Evolutionary conservation across 1,139 yeast species (phyloP).

Genomic region (Geotrichum restrictum): DNA sequence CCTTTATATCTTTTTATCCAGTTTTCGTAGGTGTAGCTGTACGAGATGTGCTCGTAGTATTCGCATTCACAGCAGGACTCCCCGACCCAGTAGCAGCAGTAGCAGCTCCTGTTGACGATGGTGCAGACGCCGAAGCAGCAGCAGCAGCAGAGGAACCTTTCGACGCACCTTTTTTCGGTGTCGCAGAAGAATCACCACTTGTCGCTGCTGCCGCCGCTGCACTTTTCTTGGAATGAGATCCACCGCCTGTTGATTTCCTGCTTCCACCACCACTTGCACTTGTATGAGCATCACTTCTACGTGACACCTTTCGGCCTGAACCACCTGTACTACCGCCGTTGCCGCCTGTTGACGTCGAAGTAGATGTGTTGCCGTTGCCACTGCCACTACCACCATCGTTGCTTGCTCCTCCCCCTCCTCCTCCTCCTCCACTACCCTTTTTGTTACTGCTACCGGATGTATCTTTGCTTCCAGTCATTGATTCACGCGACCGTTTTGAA

Average conservation of each 20-base stretch:
- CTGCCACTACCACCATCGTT: background rate
- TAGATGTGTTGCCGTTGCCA: constrained; percentile 2
- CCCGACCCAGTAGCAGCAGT: constrained; percentile 3
- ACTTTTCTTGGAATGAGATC: background rate
- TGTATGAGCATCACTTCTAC: constrained; percentile 15
- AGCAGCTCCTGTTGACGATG: background rate
- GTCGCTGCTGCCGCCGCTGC: background rate
- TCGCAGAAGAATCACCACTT: background rate
- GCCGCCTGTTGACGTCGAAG: no score
- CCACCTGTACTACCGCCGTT: constrained; percentile 15
- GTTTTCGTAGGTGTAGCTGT: constrained; percentile 3
- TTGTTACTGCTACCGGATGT: background rate
- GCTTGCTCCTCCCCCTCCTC: no score
- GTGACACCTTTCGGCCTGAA: constrained; percentile 15
- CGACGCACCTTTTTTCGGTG: background rate
- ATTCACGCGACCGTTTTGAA: constrained; percentile 15
- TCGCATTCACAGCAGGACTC: constrained; percentile 1
- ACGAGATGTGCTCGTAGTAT: background rate
- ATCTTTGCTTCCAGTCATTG: constrained; percentile 1
- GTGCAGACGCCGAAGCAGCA: background rate
- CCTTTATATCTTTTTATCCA: background rate
- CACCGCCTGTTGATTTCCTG: background rate
- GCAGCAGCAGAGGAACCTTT: background rate
- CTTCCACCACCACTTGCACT: constrained; percentile 12
- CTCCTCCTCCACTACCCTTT: no score